Percentiles rank a stretch among this genome's conserved stretches.
Evolutionary conservation across 2,329 filamentous ascomycete species (phyloP).

Genomic region (Penicillium oxalicum): DNA sequence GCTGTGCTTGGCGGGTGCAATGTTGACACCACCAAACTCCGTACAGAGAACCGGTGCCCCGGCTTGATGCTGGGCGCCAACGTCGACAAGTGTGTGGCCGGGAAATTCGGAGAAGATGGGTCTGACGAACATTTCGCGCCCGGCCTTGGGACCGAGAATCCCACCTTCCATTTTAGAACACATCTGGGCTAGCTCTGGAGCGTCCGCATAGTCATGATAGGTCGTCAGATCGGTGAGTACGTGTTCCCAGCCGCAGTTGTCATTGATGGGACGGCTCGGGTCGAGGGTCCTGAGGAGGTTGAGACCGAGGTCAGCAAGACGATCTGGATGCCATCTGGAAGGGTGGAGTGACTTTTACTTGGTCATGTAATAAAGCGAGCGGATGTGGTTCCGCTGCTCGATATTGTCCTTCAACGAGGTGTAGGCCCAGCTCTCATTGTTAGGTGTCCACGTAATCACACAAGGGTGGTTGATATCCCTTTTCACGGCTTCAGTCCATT

Average conservation of each 20-base stretch:
- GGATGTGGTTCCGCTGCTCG: conserved; percentile 59
- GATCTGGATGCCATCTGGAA: neutral
- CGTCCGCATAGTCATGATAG: conserved; percentile 63
- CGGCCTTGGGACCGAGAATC: conserved; percentile 51
- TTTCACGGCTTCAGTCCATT: conserved; percentile 59
- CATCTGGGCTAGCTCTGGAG: conserved; percentile 49
- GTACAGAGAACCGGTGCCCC: conserved; percentile 60
- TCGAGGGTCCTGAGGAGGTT: conserved; percentile 47
- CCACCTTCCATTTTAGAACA: conserved; percentile 47
- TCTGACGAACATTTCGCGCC: conserved; percentile 51
- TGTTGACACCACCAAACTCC: conserved; percentile 65
- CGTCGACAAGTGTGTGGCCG: conserved; percentile 36
- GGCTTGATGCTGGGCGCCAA: conserved; percentile 47
- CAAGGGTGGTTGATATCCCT: conserved; percentile 62
- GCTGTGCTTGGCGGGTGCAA: conserved; percentile 45
- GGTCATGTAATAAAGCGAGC: conserved; percentile 58
- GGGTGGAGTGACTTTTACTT: conserved; percentile 42
- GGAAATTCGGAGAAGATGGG: conserved; percentile 35
- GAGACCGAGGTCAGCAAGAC: neutral
- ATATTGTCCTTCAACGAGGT: conserved; percentile 50
- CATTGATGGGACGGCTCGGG: conserved; percentile 59
- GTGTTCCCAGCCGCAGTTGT: conserved; percentile 68
- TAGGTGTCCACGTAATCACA: conserved; percentile 61
- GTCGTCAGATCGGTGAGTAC: conserved; percentile 59
- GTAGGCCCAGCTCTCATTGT: conserved; percentile 62